phyloP scores from a whole-genome alignment of 225 moss, liverwort and hornwort genomes.

The Takakia lepidozioides region DNA sequence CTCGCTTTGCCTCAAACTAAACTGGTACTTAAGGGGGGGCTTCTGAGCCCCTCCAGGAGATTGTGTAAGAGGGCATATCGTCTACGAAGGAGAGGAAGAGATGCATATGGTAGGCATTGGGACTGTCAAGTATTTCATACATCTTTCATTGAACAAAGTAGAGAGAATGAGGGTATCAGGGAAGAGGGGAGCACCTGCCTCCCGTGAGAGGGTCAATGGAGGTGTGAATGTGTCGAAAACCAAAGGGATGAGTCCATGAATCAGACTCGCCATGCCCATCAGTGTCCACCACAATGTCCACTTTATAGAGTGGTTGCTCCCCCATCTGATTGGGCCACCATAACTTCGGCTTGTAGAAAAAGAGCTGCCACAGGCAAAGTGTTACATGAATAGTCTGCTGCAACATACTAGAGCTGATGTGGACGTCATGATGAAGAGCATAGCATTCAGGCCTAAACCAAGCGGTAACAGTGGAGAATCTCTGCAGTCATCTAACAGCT shows the following conservation, averaged over 20 bases:
- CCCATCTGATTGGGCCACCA: constrained; percentile 99
- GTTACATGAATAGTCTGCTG: no score
- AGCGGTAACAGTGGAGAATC: no score
- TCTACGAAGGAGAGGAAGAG: neutral
- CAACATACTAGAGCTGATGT: no score
- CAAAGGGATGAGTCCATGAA: constrained; percentile 76
- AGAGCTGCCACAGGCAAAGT: constrained; percentile 52
- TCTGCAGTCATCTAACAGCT: no score
- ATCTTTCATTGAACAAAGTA: neutral
- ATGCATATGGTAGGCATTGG: neutral
- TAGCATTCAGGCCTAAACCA: no score
- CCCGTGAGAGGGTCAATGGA: constrained; percentile 54
- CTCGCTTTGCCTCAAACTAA: no score
- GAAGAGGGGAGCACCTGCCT: constrained; percentile 50
- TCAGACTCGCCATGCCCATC: constrained; percentile 61
- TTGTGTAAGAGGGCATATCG: neutral
- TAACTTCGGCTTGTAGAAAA: constrained; percentile 65
- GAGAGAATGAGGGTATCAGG: neutral
- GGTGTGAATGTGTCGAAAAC: constrained; percentile 75
- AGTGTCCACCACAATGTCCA: constrained; percentile 51
- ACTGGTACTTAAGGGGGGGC: no score
- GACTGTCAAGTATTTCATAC: no score
- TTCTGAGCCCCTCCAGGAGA: constrained; percentile 1
- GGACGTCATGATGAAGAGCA: no score
- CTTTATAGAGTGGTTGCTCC: constrained; percentile 84